Evolutionary conservation across 2,329 filamentous ascomycete species (phyloP).

Genomic region (Phialemoniopsis sp.): DNA sequence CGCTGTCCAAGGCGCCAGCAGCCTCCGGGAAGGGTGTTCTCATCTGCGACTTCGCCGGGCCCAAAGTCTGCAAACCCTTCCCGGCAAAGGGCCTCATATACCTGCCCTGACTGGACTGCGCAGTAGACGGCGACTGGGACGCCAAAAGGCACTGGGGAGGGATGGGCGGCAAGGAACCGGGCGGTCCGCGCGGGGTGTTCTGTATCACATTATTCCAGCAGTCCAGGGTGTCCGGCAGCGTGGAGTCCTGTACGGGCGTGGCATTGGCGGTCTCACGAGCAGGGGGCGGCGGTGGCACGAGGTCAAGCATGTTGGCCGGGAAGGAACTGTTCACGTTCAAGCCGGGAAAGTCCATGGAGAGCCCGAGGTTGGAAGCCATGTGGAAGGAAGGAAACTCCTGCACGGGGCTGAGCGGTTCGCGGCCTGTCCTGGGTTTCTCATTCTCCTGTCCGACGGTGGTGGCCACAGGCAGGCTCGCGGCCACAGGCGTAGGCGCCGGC

Average conservation of each 20-base stretch:
- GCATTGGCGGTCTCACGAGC: slow-evolving; percentile 10
- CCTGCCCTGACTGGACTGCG: slow-evolving; percentile 42
- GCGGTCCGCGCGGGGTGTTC: slow-evolving; percentile 26
- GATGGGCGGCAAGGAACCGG: slow-evolving; percentile 34
- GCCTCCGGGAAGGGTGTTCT: slow-evolving; percentile 5
- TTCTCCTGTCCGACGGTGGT: slow-evolving; percentile 41
- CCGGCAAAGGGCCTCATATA: slow-evolving; percentile 54
- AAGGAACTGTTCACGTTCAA: slow-evolving; percentile 30
- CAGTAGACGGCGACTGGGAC: slow-evolving; percentile 45
- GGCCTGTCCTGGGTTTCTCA: slow-evolving; percentile 40
- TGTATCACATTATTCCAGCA: slow-evolving; percentile 42
- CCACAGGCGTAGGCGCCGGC: slow-evolving; percentile 5
- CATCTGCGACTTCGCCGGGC: slow-evolving; percentile 5
- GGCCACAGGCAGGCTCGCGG: slow-evolving; percentile 17
- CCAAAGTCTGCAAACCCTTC: slow-evolving; percentile 49
- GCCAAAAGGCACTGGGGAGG: slow-evolving; percentile 46
- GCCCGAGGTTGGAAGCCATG: slow-evolving; percentile 27
- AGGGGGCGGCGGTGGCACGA: slow-evolving; percentile 7
- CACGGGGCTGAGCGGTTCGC: slow-evolving; percentile 49
- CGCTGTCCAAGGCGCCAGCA: neutral
- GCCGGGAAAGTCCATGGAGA: slow-evolving; percentile 27
- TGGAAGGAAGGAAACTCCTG: slow-evolving; percentile 36
- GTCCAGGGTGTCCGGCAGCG: slow-evolving; percentile 52
- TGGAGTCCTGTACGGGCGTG: slow-evolving; percentile 27
- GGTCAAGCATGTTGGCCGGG: slow-evolving; percentile 22